phyloP scores from a whole-genome alignment of 164 flowering plant genomes.

The Sextonia rubra region DNA sequence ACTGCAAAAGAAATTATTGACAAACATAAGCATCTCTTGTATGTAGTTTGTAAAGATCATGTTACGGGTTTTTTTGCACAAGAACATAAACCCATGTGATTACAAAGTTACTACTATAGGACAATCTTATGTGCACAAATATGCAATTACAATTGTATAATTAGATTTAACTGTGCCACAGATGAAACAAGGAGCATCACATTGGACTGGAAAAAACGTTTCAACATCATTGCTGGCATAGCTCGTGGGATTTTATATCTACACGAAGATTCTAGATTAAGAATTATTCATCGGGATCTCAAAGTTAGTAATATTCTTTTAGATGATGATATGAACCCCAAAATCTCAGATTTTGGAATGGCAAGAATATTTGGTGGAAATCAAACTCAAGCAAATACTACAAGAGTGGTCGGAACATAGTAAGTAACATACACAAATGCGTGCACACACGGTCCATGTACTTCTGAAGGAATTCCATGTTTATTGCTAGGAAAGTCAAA shows the following conservation, averaged over 20 bases:
- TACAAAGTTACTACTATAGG: too few relatives aligned
- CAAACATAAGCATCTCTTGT: too few relatives aligned
- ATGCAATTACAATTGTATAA: background rate
- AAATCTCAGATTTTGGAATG: conserved; percentile 46
- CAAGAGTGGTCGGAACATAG: conserved; percentile 34
- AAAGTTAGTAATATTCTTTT: conserved; percentile 50
- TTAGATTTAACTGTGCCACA: background rate
- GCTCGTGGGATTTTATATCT: conserved; percentile 55
- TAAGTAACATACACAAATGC: conserved; percentile 11
- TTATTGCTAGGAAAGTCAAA: too few relatives aligned
- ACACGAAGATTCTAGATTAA: conserved; percentile 53
- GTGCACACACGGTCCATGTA: too few relatives aligned
- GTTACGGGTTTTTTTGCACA: too few relatives aligned
- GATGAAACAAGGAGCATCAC: background rate
- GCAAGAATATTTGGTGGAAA: conserved; percentile 35
- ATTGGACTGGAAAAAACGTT: conserved; percentile 24
- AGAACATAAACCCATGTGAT: too few relatives aligned
- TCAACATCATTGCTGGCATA: conserved; percentile 32
- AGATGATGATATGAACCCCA: conserved; percentile 41
- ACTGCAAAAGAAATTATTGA: too few relatives aligned
- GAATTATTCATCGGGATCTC: conserved; percentile 55
- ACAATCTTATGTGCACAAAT: background rate
- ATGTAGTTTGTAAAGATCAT: too few relatives aligned
- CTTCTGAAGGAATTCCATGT: too few relatives aligned
- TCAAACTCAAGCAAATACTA: conserved; percentile 23